phyloP scores from a whole-genome alignment of 768 basidiomycete genomes.

The Agaricus subrufescens region DNA sequence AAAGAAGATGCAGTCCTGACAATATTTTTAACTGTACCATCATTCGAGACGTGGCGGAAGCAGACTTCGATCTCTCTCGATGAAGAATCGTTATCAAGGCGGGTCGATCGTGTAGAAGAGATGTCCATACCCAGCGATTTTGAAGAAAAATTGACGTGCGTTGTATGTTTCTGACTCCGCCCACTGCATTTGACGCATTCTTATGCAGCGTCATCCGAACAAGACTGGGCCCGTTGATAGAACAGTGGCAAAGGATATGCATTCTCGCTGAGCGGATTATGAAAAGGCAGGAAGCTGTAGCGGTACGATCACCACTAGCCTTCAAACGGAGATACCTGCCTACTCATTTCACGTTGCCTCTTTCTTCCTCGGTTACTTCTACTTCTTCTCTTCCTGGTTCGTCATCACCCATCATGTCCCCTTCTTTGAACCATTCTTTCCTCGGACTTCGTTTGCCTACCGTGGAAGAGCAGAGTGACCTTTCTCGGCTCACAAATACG shows the following conservation, averaged over 20 bases:
- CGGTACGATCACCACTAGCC: constrained; percentile 72
- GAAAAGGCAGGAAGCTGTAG: constrained; percentile 87
- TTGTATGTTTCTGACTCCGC: neutral
- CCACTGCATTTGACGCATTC: constrained; percentile 4
- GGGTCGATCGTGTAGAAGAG: constrained; percentile 78
- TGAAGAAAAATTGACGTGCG: constrained; percentile 82
- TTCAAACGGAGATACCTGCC: constrained; percentile 58
- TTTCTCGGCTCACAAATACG: constrained; percentile 79
- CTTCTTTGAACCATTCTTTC: constrained; percentile 24
- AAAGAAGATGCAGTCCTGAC: constrained; percentile 81
- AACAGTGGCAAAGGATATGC: constrained; percentile 90
- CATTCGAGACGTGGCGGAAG: constrained; percentile 88
- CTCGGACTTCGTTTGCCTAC: constrained; percentile 21
- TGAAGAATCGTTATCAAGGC: constrained; percentile 81
- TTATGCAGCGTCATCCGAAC: constrained; percentile 61
- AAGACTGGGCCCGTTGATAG: constrained; percentile 73
- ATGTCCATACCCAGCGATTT: constrained; percentile 92
- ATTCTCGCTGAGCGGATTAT: constrained; percentile 83
- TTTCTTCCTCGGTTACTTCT: constrained; percentile 35
- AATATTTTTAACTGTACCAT: constrained; percentile 77
- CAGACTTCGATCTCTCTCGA: constrained; percentile 70
- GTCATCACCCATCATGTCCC: constrained; percentile 26
- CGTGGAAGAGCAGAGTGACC: constrained; percentile 61
- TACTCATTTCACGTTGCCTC: constrained; percentile 65
- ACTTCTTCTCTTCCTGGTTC: constrained; percentile 30